phyloP scores from a whole-genome alignment of 2,329 filamentous ascomycete species.

The Apiospora marii region DNA sequence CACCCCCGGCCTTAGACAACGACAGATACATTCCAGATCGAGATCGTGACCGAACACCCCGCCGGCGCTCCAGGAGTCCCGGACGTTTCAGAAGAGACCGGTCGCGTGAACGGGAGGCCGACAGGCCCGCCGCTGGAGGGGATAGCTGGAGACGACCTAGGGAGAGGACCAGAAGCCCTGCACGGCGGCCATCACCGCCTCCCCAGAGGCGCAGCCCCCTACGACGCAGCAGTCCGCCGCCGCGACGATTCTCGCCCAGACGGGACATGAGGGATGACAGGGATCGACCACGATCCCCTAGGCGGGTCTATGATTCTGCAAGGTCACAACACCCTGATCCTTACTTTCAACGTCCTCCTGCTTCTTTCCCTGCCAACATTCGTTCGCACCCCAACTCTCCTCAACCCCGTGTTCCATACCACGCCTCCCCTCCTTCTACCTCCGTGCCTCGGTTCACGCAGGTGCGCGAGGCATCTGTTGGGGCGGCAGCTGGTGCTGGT shows the following conservation, averaged over 20 bases:
- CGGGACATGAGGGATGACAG: constrained; percentile 51
- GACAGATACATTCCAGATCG: constrained; percentile 43
- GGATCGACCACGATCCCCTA: constrained; percentile 47
- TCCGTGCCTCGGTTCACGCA: constrained; percentile 9
- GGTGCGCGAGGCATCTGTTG: constrained; percentile 13
- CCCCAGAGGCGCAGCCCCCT: constrained; percentile 18
- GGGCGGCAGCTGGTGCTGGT: constrained; percentile 19
- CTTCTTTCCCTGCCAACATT: constrained; percentile 22
- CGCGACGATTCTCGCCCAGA: constrained; percentile 47
- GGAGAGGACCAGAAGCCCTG: constrained; percentile 42
- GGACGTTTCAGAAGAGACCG: constrained; percentile 53
- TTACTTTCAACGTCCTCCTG: constrained; percentile 36
- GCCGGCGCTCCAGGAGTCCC: constrained; percentile 51
- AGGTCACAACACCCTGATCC: constrained; percentile 39
- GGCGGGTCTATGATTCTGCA: constrained; percentile 46
- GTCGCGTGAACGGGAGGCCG: constrained; percentile 42
- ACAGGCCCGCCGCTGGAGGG: constrained; percentile 31
- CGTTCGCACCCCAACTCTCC: constrained; percentile 15
- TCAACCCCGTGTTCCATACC: constrained; percentile 13
- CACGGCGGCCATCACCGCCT: constrained; percentile 21
- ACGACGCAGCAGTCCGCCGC: constrained; percentile 44
- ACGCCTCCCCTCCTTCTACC: constrained; percentile 11
- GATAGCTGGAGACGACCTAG: constrained; percentile 39
- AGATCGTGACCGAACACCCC: constrained; percentile 50
- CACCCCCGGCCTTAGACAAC: constrained; percentile 49